These are phyloP conservation scores for Sugiyamaella xylanicola DNA, from an alignment of 1,139 yeast genomes.

Conservation along the genomic window DNA sequence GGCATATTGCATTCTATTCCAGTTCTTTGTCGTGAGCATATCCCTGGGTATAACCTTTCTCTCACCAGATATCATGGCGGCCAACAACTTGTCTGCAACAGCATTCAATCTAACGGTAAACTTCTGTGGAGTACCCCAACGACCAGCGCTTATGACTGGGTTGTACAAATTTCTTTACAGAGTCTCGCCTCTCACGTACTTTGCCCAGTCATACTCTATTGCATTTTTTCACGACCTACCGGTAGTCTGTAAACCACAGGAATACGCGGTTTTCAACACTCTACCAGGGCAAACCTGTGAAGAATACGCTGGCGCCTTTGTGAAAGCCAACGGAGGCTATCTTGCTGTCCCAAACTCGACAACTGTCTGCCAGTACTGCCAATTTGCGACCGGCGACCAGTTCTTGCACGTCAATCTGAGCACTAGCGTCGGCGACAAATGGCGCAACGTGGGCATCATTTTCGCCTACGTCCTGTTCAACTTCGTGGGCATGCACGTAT, in stretches of 20 bases:
- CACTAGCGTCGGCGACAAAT: conserved; percentile 49
- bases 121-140: conserved; percentile 63
- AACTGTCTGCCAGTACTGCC: conserved; percentile 51
- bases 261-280: conserved; percentile 53
- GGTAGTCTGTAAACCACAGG: conserved; percentile 51
- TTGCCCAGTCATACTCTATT: conserved; percentile 51
- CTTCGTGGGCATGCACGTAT: conserved; percentile 47
- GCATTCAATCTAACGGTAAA: conserved; percentile 52
- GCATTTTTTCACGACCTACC: conserved; percentile 48
- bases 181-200: conserved; percentile 58
- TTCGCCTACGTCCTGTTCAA: conserved; percentile 61
- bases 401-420: conserved; percentile 45
- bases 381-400: conserved; percentile 48
- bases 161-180: conserved; percentile 64
- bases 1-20: conserved; percentile 49
- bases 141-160: conserved; percentile 52
- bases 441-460: conserved; percentile 68
- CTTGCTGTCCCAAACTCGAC: conserved; percentile 48
- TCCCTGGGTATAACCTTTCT: conserved; percentile 51
- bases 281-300: conserved; percentile 53
- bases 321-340: conserved; percentile 48
- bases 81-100: conserved; percentile 51
- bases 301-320: conserved; percentile 46
- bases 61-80: conserved; percentile 51
- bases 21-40: conserved; percentile 50